Evolutionary conservation across 2,329 filamentous ascomycete genomes (phyloP).

Genomic region (Lecanosticta acicola): DNA sequence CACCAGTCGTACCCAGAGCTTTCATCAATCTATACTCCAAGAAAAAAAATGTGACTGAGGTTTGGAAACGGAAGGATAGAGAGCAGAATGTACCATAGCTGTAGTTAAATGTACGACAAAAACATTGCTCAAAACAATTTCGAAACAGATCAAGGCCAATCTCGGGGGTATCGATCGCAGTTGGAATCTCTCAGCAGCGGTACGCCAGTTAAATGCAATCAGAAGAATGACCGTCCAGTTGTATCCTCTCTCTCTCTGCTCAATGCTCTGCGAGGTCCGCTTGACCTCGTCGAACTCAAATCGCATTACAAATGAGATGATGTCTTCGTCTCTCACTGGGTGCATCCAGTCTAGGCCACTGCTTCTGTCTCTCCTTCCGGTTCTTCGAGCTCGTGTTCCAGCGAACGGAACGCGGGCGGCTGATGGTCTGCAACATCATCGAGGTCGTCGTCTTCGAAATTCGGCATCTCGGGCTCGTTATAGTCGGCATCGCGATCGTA

Average conservation of each 20-base stretch:
- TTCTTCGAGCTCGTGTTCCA: conserved; percentile 23
- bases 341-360: background rate
- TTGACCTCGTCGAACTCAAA: background rate
- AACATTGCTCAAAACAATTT: background rate
- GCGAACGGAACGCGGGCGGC: conserved; percentile 26
- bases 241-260: background rate
- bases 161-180: background rate
- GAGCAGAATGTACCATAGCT: background rate
- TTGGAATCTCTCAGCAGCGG: background rate
- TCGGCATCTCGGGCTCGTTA: conserved; percentile 42
- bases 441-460: conserved; percentile 47
- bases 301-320: conserved; percentile 2
- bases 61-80: too few species aligned
- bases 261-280: background rate
- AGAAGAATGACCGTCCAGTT: background rate
- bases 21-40: too few species aligned
- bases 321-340: background rate
- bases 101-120: background rate
- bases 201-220: background rate
- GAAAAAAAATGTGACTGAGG: too few species aligned
- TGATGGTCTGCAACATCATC: conserved; percentile 18
- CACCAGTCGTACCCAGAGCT: too few species aligned
- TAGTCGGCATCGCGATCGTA: conserved; percentile 56
- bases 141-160: background rate
- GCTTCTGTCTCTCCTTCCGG: background rate